Conservation (phyloP, 2,329 filamentous ascomycete species). For the Alternaria solani region DNA sequence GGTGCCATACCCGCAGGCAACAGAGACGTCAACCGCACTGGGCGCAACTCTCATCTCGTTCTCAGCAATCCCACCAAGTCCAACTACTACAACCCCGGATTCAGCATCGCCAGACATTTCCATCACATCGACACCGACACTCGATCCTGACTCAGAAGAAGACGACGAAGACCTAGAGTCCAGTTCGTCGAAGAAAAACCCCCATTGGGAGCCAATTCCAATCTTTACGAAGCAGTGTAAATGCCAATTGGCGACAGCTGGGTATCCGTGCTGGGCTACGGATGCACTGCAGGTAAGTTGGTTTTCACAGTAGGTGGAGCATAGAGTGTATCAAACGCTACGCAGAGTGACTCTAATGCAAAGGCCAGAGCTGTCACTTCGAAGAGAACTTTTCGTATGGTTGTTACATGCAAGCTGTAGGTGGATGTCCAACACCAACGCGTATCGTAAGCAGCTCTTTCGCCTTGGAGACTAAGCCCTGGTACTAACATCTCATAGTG, state of each 20-base stretch:
- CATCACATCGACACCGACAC: conserved; percentile 18
- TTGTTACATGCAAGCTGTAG: conserved; percentile 40
- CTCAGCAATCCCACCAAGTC: conserved; percentile 16
- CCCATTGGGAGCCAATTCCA: conserved; percentile 60
- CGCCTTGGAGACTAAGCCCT: background rate
- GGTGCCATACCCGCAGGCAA: conserved; percentile 20
- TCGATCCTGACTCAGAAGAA: conserved; percentile 10
- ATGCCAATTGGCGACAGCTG: conserved; percentile 33
- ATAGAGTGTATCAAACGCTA: background rate
- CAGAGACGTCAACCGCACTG: background rate
- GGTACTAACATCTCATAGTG: conserved; percentile 28
- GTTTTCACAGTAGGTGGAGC: background rate
- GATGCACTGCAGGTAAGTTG: conserved; percentile 39
- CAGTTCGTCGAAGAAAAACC: conserved; percentile 55
- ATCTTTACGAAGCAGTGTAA: conserved; percentile 64
- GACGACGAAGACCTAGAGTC: conserved; percentile 9
- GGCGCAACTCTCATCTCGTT: conserved; percentile 12
- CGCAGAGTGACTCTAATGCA: conserved; percentile 11
- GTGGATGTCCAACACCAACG: conserved; percentile 40
- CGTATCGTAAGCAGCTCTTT: conserved; percentile 29
- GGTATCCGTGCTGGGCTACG: conserved; percentile 42
- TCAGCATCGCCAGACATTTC: conserved; percentile 38
- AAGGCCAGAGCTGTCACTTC: conserved; percentile 36
- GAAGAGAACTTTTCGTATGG: conserved; percentile 41
- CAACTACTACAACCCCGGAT: conserved; percentile 21